Conservation (phyloP, 208 protist species). For the Acanthamoeba divionensis region DNA sequence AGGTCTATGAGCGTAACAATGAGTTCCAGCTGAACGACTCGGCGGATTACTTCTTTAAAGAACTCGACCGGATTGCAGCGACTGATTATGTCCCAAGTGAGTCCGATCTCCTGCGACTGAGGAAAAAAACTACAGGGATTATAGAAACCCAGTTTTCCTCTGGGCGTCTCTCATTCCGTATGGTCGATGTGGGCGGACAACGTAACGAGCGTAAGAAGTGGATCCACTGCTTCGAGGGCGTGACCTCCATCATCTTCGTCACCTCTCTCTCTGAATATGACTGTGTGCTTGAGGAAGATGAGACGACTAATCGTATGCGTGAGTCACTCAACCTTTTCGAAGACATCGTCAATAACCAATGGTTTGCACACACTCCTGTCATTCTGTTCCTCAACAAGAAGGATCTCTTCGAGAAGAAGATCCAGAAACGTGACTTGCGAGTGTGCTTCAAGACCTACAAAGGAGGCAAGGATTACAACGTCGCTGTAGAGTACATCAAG, state of each 20-base stretch:
- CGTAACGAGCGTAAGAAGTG: constrained; percentile 84
- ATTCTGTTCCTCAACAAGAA: constrained; percentile 89
- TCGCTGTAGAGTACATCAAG: constrained; percentile 13
- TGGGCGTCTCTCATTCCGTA: constrained; percentile 71
- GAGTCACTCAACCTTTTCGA: constrained; percentile 84
- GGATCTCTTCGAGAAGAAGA: constrained; percentile 85
- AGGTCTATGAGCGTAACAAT: constrained; percentile 58
- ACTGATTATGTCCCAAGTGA: constrained; percentile 75
- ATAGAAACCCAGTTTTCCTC: constrained; percentile 81
- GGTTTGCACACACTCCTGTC: constrained; percentile 77
- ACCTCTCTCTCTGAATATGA: constrained; percentile 73
- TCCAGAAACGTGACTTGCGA: constrained; percentile 70
- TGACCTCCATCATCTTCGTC: constrained; percentile 84
- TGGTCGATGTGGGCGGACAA: constrained; percentile 86
- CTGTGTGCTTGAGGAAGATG: constrained; percentile 74
- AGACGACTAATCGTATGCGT: constrained; percentile 79
- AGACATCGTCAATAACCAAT: constrained; percentile 81
- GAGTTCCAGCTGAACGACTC: constrained; percentile 70
- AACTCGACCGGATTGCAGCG: constrained; percentile 68
- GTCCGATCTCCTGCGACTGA: constrained; percentile 79
- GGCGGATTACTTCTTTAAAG: constrained; percentile 70
- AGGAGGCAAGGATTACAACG: constrained; percentile 61
- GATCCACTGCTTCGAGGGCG: constrained; percentile 86
- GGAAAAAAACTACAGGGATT: constrained; percentile 87
- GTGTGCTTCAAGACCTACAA: constrained; percentile 81